Conservation (phyloP, 2,329 filamentous ascomycete genomes). For the Cladosporium sp. region DNA sequence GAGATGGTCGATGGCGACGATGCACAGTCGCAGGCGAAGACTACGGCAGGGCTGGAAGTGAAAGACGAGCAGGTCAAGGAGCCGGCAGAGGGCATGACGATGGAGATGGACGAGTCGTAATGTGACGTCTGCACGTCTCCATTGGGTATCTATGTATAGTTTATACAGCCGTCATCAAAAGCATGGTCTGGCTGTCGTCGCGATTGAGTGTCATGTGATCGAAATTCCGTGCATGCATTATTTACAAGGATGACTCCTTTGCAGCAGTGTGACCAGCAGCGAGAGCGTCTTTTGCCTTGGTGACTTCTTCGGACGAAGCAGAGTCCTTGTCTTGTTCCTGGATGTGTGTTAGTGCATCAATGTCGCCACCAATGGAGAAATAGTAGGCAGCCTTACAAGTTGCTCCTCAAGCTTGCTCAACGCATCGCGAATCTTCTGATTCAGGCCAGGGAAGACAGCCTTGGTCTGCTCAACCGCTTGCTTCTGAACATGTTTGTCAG, state of each 20-base stretch:
- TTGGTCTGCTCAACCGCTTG: conserved; percentile 85
- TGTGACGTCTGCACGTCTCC: background rate
- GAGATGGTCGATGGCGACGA: conserved; percentile 29
- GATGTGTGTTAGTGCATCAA: background rate
- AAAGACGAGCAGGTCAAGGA: conserved; percentile 24
- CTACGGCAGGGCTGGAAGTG: conserved; percentile 23
- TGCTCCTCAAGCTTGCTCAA: conserved; percentile 73
- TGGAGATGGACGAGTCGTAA: conserved; percentile 23
- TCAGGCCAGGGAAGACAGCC: conserved; percentile 73
- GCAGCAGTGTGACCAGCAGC: conserved; percentile 43
- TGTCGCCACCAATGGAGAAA: background rate
- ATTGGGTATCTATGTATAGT: conserved; percentile 14
- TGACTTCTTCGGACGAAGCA: conserved; percentile 44
- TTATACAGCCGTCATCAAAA: conserved; percentile 2
- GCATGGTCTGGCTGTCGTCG: background rate
- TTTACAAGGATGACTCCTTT: conserved; percentile 36
- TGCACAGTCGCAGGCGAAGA: conserved; percentile 11
- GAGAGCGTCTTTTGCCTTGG: conserved; percentile 47
- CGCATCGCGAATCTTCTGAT: conserved; percentile 69
- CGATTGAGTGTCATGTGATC: background rate
- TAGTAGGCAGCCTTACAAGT: conserved; percentile 59
- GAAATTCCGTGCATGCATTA: background rate
- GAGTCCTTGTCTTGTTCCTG: conserved; percentile 46
- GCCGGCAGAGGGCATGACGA: conserved; percentile 22
- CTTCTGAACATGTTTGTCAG: conserved; percentile 53